Conservation (phyloP, 2,329 filamentous ascomycete genomes). For the Fusarium subtropicale region DNA sequence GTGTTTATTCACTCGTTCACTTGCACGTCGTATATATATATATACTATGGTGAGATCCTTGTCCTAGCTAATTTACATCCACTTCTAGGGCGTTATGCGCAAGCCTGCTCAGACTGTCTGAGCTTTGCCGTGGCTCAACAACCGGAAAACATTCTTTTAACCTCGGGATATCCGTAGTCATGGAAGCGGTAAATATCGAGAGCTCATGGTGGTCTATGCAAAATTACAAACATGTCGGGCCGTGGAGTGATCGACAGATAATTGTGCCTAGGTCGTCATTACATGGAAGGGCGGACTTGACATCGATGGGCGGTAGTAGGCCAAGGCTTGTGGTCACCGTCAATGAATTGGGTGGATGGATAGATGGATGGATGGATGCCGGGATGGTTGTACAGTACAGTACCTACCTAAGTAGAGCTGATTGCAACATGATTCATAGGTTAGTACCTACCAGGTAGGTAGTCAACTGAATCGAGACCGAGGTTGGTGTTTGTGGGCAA, state of each 20-base stretch:
- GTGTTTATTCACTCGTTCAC: background rate
- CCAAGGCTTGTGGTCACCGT: slow-evolving; percentile 28
- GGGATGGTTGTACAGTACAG: slow-evolving; percentile 2
- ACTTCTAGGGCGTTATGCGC: slow-evolving; percentile 18
- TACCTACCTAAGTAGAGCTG: slow-evolving; percentile 8
- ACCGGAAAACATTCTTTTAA: background rate
- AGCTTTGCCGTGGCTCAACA: slow-evolving; percentile 13
- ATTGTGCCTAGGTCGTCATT: slow-evolving; percentile 31
- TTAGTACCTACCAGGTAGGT: background rate
- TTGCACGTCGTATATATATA: background rate
- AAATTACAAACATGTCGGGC: slow-evolving; percentile 19
- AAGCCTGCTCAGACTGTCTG: slow-evolving; percentile 2
- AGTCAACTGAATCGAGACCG: slow-evolving; percentile 13
- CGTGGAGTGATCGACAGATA: slow-evolving; percentile 24
- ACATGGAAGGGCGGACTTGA: slow-evolving; percentile 36
- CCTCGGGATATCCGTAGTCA: slow-evolving; percentile 22
- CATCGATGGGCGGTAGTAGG: slow-evolving; percentile 10
- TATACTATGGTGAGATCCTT: background rate
- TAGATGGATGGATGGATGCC: background rate
- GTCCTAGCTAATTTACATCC: background rate
- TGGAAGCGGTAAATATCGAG: background rate
- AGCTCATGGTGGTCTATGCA: background rate
- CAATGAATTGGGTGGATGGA: background rate
- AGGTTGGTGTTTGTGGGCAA: background rate
- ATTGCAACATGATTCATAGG: slow-evolving; percentile 12